These are phyloP conservation scores for Licmophora abbreviata DNA, from an alignment of 108 stramenopile genomes.

Conservation along the genomic window DNA sequence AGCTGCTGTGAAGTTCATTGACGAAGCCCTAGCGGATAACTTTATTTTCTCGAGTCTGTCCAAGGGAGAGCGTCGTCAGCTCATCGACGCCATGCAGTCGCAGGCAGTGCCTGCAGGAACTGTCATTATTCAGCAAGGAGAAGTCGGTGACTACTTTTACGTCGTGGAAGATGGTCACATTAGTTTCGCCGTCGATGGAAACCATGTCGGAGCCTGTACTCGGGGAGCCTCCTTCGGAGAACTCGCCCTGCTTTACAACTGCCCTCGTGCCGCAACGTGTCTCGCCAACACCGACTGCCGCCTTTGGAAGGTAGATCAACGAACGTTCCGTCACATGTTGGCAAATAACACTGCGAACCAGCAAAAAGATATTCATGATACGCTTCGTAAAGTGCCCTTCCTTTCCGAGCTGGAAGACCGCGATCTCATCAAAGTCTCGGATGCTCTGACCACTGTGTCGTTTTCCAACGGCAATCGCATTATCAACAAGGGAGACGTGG, in stretches of 20 bases:
- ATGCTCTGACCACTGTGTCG: slow-evolving; percentile 72
- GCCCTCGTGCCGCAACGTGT: slow-evolving; percentile 86
- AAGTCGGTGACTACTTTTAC: slow-evolving; percentile 84
- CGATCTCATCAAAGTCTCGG: slow-evolving; percentile 65
- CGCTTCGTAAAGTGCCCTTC: slow-evolving; percentile 70
- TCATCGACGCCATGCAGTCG: slow-evolving; percentile 86
- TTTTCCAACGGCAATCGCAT: slow-evolving; percentile 83
- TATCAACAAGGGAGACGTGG: slow-evolving; percentile 89
- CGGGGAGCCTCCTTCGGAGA: slow-evolving; percentile 88
- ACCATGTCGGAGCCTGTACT: slow-evolving; percentile 72
- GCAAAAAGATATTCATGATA: slow-evolving; percentile 57
- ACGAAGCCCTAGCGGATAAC: slow-evolving; percentile 73
- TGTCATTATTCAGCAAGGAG: slow-evolving; percentile 86
- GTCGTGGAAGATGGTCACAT: slow-evolving; percentile 85
- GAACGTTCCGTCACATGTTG: slow-evolving; percentile 84
- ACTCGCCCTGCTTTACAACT: slow-evolving; percentile 82
- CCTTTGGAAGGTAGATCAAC: slow-evolving; percentile 84
- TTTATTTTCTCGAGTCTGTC: slow-evolving; percentile 82
- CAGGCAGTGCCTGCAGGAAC: slow-evolving; percentile 71
- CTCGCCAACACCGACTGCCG: slow-evolving; percentile 74
- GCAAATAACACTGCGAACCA: slow-evolving; percentile 74
- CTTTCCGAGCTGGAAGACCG: slow-evolving; percentile 64
- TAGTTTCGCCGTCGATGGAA: slow-evolving; percentile 78
- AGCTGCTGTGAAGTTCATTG: slow-evolving; percentile 73
- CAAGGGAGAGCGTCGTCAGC: slow-evolving; percentile 51